Base-by-base conservation (phyloP, 805 yeast genomes). In the Candida schatavii region DNA sequence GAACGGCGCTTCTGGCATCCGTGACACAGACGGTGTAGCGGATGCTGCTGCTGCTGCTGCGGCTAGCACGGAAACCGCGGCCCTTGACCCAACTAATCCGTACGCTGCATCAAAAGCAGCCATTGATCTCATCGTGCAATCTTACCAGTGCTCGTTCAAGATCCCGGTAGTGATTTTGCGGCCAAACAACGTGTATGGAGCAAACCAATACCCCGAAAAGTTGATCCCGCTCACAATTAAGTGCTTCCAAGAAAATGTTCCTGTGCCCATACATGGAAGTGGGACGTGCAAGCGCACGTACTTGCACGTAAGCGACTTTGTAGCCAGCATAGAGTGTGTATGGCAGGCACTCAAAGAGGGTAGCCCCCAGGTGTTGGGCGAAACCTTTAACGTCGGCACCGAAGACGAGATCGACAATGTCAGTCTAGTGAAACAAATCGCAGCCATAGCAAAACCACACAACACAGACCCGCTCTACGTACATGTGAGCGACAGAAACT, bases 41-140 rank as follows among this genome's bases (percentile, higher is more conserved):
- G n/a, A n/a, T n/a, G n/a, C n/a, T n/a, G n/a, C n/a, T n/a, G n/a
- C n/a, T n/a, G n/a, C n/a, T n/a, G n/a, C n/a, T n/a, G n/a, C n/a
- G n/a, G n/a, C n/a, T n/a, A n/a, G n/a, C n/a, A 57, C 27, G 27
- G 32, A 34, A 5, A 36, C 35, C 1, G 56, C 68, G 4, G 46
- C 48, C 0, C 50, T 78, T n/a, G 52, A 57, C 10, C 83, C 83
- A 1, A 71, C 83, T 0, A 77, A 75, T 45, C 83, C 83, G 3
- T 78, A 78, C 44, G 64, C 82, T 3, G 81, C 82, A 0, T 62
- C 80, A 10, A 78, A 78, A 49, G 83, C 81, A 0, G 65, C 80
- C 4, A 62, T 73, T 4, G 83, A 78, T 40, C 50, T 78, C 55
- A 64, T 78, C 3, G 65, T 73, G 2, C 50, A 61, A 21, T 69